Base-by-base conservation (phyloP, 2,329 filamentous ascomycete genomes). In the Huntiella abstrusa region DNA sequence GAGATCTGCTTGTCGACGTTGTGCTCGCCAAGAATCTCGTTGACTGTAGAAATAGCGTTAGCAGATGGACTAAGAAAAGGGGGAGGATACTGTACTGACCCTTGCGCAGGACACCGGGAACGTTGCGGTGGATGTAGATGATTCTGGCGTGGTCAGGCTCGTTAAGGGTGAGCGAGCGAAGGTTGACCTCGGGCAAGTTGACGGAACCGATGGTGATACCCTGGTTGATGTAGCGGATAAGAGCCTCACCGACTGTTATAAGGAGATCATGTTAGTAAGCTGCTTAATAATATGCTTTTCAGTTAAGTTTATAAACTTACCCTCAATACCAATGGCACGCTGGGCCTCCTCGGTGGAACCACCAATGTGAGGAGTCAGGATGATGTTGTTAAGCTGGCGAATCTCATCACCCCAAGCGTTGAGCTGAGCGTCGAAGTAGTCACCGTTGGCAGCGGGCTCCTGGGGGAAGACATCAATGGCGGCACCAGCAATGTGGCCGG, bases 1-100 rank as follows among this genome's bases (percentile, higher is more conserved):
- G 84, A 91, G 68, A 92, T 96, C 65, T 98, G 91, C 71, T 96
- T 96, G 67, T 95, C 88, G 55, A 98, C 87, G 62, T 98, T 98
- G 69, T 98, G 87, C 57, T 92, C 79, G 38, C 82, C 83, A 41
- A 98, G 72, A 52, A 96, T 85, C 57, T 91, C 83, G 69, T 98
- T 98, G 54, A 98, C 91, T 79, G 52, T 8, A 32, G 32, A 37
- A 15, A 34, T 36, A 43, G 16, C 12, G 11, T 41, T 33, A 40
- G 41, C 11, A 44, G 15, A 5, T 4, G 4, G 19, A 10, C 12
- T 22, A 38, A 7, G 46, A n/a, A n/a, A 41, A 57, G 36, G 19
- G 22, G 2, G 17, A 33, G n/a, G 12, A 15, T 4, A 22, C 16
- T 13, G 10, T n/a, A 43, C 58, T 54, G 64, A 80, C 77, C 77